Percentiles rank a stretch among this genome's conserved stretches.
Conservation (phyloP, 176 grass and related monocot species). For the Aegilops speltoides region DNA sequence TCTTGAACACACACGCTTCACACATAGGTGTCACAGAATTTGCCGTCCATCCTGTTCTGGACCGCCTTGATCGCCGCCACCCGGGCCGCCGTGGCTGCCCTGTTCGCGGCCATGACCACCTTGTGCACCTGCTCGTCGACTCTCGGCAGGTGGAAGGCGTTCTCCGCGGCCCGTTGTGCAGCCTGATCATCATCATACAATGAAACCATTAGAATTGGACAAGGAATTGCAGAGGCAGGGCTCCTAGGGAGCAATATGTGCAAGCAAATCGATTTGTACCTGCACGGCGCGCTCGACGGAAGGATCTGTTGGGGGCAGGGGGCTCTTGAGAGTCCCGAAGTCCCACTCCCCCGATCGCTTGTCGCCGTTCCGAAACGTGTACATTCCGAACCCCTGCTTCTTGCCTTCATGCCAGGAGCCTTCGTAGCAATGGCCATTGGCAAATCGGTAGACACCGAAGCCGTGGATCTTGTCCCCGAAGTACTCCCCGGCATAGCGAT, state of each 20-base stretch:
- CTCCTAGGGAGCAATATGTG: not conserved
- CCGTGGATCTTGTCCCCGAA: conserved; percentile 69
- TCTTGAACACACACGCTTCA: conserved; percentile 30
- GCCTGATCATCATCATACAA: conserved; percentile 33
- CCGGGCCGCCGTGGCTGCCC: conserved; percentile 49
- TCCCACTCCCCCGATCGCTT: conserved; percentile 58
- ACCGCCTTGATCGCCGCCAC: conserved; percentile 66
- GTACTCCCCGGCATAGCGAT: conserved; percentile 63
- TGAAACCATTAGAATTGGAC: conserved; percentile 25
- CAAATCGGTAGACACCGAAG: conserved; percentile 58
- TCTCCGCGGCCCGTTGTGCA: conserved; percentile 43
- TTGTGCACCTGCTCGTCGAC: conserved; percentile 60
- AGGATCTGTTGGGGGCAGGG: conserved; percentile 32
- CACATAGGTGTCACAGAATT: conserved; percentile 63
- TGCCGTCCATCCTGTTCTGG: conserved; percentile 72
- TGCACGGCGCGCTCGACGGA: conserved; percentile 42
- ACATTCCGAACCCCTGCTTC: conserved; percentile 73
- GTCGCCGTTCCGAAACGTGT: conserved; percentile 43
- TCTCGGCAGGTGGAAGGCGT: conserved; percentile 26
- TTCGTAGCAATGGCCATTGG: conserved; percentile 66
- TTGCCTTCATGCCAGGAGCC: conserved; percentile 80
- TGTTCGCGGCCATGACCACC: conserved; percentile 47
- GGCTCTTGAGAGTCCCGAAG: conserved; percentile 42
- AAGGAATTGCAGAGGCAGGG: conserved; percentile 6
- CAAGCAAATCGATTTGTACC: conserved; percentile 34